phyloP scores from a whole-genome alignment of 2,329 filamentous ascomycete genomes.

The Metarhizium anisopliae region DNA sequence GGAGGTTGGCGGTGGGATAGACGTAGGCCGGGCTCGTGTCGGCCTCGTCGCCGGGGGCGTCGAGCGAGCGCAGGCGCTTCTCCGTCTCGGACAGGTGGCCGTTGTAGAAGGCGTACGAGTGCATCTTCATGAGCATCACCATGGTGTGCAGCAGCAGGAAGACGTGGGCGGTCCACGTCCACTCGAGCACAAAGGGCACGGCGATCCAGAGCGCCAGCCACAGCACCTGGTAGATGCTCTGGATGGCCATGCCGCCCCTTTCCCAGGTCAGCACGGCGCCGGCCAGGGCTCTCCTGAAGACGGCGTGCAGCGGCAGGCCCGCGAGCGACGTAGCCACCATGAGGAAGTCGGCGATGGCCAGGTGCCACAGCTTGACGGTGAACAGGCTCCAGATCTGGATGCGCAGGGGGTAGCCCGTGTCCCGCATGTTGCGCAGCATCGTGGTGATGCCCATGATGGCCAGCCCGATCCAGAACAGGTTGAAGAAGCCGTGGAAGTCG shows the following conservation, averaged over 20 bases:
- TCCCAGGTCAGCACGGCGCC: constrained; percentile 60
- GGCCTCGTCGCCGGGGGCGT: constrained; percentile 53
- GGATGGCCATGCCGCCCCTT: constrained; percentile 67
- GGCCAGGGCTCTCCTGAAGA: constrained; percentile 46
- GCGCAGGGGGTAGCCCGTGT: constrained; percentile 79
- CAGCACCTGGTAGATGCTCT: constrained; percentile 68
- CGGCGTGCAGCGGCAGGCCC: constrained; percentile 62
- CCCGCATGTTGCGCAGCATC: constrained; percentile 87
- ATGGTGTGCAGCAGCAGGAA: constrained; percentile 88
- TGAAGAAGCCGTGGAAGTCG: constrained; percentile 96
- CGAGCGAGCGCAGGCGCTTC: constrained; percentile 69
- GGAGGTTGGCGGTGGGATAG: constrained; percentile 57
- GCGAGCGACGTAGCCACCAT: constrained; percentile 74
- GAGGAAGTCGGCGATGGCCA: constrained; percentile 71
- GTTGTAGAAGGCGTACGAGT: constrained; percentile 97
- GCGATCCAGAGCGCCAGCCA: constrained; percentile 82
- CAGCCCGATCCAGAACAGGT: constrained; percentile 94
- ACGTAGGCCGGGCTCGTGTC: constrained; percentile 64
- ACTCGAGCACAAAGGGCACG: constrained; percentile 75
- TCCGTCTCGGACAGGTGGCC: constrained; percentile 87
- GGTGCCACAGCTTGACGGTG: constrained; percentile 78
- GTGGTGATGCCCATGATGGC: constrained; percentile 95
- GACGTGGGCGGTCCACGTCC: constrained; percentile 97
- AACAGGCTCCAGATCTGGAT: constrained; percentile 84
- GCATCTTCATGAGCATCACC: constrained; percentile 96